Percentiles rank a stretch among this genome's conserved stretches.
Conservation (phyloP, 768 basidiomycete species). For the Auricularia auricula-judae region DNA sequence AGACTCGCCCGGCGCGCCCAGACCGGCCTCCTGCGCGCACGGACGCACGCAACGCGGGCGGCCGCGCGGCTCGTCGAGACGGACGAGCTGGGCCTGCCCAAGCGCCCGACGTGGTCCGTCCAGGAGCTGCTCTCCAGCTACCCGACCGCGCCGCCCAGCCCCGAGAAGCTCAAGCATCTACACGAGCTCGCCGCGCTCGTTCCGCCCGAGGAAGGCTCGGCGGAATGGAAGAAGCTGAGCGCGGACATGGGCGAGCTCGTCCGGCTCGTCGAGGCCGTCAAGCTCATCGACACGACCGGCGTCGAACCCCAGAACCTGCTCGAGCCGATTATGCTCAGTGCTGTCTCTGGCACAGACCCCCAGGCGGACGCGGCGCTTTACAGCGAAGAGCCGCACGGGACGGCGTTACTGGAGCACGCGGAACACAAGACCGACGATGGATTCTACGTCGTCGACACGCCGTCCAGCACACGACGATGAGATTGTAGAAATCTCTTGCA, state of each 20-base stretch:
- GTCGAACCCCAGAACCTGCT: constrained; percentile 15
- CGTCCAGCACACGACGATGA: background rate
- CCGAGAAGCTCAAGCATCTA: constrained; percentile 47
- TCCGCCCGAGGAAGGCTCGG: constrained; percentile 49
- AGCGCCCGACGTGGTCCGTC: constrained; percentile 70
- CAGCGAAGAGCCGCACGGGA: constrained; percentile 25
- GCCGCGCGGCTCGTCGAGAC: constrained; percentile 16
- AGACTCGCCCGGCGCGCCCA: background rate
- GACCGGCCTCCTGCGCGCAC: background rate
- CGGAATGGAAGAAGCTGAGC: constrained; percentile 40
- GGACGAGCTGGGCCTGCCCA: constrained; percentile 55
- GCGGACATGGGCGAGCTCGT: constrained; percentile 59
- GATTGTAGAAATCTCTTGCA: too few species aligned
- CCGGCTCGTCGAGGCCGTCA: constrained; percentile 73
- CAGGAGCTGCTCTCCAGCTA: constrained; percentile 67
- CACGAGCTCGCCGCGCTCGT: constrained; percentile 64
- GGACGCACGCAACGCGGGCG: background rate
- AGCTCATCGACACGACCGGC: constrained; percentile 33
- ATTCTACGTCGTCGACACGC: constrained; percentile 50
- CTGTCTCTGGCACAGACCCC: constrained; percentile 4
- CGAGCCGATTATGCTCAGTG: constrained; percentile 17
- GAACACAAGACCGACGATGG: constrained; percentile 33
- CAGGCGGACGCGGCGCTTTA: constrained; percentile 3
- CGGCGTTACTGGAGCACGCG: constrained; percentile 40
- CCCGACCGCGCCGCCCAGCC: constrained; percentile 49